phyloP scores from a whole-genome alignment of 495 filamentous ascomycete species.

The Podospora pseudocomata region DNA sequence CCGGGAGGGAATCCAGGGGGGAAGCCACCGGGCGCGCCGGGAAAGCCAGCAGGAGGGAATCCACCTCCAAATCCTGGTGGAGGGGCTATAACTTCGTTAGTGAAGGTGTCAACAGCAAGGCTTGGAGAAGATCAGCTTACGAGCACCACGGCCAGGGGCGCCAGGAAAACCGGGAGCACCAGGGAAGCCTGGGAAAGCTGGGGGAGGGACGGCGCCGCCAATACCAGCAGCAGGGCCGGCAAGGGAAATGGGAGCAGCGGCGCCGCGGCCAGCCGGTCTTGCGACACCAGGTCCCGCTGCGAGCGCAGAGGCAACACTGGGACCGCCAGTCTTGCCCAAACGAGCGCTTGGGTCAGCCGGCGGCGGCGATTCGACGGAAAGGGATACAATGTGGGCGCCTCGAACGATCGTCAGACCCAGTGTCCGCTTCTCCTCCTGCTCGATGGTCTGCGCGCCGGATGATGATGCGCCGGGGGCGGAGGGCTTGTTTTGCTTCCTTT shows the following conservation, averaged over 20 bases:
- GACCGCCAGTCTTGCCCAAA: constrained; percentile 56
- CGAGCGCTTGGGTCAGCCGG: constrained; percentile 89
- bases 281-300: constrained; percentile 81
- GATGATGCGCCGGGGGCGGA: constrained; percentile 61
- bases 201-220: constrained; percentile 70
- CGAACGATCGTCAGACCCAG: constrained; percentile 93
- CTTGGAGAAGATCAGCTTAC: constrained; percentile 43
- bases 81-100: constrained; percentile 41
- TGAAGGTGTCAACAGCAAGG: not conserved
- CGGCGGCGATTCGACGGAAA: constrained; percentile 95
- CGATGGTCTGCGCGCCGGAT: constrained; percentile 58
- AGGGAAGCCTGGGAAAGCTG: constrained; percentile 62
- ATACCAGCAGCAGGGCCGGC: constrained; percentile 86
- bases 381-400: constrained; percentile 86
- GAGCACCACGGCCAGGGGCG: constrained; percentile 73
- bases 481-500: constrained; percentile 78
- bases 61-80: constrained; percentile 59
- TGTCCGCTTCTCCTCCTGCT: constrained; percentile 94
- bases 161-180: constrained; percentile 62
- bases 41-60: constrained; percentile 46
- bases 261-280: constrained; percentile 86
- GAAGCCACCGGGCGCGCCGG: constrained; percentile 50
- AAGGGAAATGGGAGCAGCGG: constrained; percentile 68
- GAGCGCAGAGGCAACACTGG: not conserved
- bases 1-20: constrained; percentile 51